These are phyloP conservation scores for Ceratocystis ficicola DNA, from an alignment of 2,329 filamentous ascomycete genomes.

Conservation along the genomic window DNA sequence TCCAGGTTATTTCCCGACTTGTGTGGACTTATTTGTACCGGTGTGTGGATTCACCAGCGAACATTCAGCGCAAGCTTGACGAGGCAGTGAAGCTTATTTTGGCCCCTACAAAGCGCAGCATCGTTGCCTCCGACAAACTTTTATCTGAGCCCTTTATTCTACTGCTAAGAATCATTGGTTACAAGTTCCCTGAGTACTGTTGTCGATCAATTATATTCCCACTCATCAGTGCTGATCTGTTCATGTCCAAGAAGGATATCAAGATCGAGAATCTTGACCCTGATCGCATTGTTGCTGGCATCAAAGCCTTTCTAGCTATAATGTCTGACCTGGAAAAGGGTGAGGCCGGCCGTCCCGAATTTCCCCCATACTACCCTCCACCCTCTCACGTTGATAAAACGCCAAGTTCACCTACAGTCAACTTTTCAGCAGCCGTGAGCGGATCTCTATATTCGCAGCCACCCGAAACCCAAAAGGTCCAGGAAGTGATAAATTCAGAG, in stretches of 20 bases:
- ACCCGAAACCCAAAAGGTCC: conserved; percentile 22
- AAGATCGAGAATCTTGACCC: conserved; percentile 89
- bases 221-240: conserved; percentile 83
- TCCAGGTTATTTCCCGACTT: conserved; percentile 80
- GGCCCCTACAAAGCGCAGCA: conserved; percentile 64
- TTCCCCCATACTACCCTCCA: conserved; percentile 51
- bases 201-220: conserved; percentile 91
- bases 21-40: conserved; percentile 93
- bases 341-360: conserved; percentile 64
- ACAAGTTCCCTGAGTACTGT: conserved; percentile 84
- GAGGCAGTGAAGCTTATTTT: conserved; percentile 79
- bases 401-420: conserved; percentile 40
- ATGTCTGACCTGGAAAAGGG: conserved; percentile 86
- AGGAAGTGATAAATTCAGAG: conserved; percentile 43
- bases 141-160: conserved; percentile 85
- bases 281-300: conserved; percentile 94
- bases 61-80: conserved; percentile 67
- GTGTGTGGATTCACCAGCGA: conserved; percentile 56
- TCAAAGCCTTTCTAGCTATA: conserved; percentile 82
- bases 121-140: conserved; percentile 70
- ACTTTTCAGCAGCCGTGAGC: conserved; percentile 22
- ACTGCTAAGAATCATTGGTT: conserved; percentile 86
- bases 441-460: conserved; percentile 26
- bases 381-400: conserved; percentile 33
- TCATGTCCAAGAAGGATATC: conserved; percentile 60